A percentile compares a stretch with the other conserved stretches of the same genome.
These are phyloP conservation scores for Solanum lycopersicoides DNA, from an alignment of 257 asterid species.

Conservation along the genomic window DNA sequence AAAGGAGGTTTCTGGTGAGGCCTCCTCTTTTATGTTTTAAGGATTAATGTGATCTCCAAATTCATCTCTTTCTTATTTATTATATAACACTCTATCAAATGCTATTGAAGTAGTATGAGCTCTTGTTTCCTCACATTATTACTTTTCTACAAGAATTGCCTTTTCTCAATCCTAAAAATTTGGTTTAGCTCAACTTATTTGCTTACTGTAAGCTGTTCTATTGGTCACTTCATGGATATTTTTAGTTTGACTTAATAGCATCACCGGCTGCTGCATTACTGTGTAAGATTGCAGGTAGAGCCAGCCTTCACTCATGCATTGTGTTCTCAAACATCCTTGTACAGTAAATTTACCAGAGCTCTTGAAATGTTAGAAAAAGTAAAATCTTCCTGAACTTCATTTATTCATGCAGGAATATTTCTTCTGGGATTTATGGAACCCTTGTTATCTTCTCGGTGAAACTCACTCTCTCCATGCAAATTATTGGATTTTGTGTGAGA, in stretches of 20 bases:
- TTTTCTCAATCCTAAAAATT: neutral
- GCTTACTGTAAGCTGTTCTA: neutral
- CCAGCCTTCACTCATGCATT: neutral
- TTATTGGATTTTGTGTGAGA: conserved; percentile 69
- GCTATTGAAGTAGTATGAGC: neutral
- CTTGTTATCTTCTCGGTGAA: conserved; percentile 63
- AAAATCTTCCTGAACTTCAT: neutral
- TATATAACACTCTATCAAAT: neutral
- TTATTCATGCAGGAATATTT: conserved; percentile 50
- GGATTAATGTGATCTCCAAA: neutral
- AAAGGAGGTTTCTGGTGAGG: neutral
- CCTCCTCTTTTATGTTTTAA: neutral
- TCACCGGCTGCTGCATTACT: neutral
- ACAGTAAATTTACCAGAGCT: neutral
- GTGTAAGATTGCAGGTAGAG: neutral
- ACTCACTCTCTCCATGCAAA: conserved; percentile 83
- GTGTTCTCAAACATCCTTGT: neutral
- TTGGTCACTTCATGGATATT: neutral
- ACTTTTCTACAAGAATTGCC: neutral
- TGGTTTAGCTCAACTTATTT: neutral
- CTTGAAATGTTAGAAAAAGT: neutral
- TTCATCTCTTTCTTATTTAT: neutral
- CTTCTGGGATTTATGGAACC: conserved; percentile 54
- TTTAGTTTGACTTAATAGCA: neutral
- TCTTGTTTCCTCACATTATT: neutral